phyloP scores from a whole-genome alignment of 805 yeast species.

The Candida silvicultrix region DNA sequence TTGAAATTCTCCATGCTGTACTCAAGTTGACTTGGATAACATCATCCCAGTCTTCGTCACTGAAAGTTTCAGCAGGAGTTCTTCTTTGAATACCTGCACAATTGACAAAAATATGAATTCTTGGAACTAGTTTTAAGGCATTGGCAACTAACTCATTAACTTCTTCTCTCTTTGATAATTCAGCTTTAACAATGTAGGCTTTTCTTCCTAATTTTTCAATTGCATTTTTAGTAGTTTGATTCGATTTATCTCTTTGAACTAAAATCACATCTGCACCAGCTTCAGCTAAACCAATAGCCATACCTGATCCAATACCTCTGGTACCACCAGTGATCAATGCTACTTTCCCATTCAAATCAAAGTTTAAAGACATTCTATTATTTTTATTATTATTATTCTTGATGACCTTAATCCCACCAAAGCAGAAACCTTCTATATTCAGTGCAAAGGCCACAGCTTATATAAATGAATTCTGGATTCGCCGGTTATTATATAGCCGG shows the following conservation, averaged over 20 bases:
- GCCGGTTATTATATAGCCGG: too few relatives aligned
- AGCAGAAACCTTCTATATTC: too few relatives aligned
- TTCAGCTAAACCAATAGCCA: constrained; percentile 23
- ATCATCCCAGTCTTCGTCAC: not conserved
- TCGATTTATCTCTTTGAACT: not conserved
- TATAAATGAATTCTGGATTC: too few relatives aligned
- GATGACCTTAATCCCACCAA: too few relatives aligned
- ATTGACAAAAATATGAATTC: not conserved
- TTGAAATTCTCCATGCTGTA: not conserved
- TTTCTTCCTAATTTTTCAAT: not conserved
- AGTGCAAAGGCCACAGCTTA: not conserved
- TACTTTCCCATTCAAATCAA: not conserved
- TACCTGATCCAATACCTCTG: constrained; percentile 27
- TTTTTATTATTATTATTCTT: too few relatives aligned
- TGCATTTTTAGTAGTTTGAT: not conserved
- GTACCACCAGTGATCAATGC: constrained; percentile 25
- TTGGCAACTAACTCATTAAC: not conserved
- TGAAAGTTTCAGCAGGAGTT: not conserved
- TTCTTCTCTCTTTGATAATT: not conserved
- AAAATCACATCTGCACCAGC: constrained; percentile 17
- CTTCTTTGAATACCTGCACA: not conserved
- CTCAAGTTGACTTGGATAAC: not conserved
- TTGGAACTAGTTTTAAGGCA: not conserved
- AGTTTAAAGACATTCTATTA: too few relatives aligned
- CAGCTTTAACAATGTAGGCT: not conserved